A percentile compares a stretch with the other conserved stretches of the same genome.
phyloP scores from a whole-genome alignment of 2,329 filamentous ascomycete genomes.

The Fusarium piperis region DNA sequence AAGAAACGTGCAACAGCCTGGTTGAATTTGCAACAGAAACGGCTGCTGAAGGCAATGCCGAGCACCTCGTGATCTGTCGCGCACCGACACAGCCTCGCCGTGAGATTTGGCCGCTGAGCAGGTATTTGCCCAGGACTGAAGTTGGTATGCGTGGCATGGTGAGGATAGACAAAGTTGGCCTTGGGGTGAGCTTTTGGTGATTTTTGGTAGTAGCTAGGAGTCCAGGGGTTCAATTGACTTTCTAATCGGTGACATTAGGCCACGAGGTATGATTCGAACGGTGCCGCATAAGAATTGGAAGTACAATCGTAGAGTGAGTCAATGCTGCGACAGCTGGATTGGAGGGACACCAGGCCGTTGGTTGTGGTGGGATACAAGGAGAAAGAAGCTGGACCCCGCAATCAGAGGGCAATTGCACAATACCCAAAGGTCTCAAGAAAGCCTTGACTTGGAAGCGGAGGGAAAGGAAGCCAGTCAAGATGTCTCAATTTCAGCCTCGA shows the following conservation, averaged over 20 bases:
- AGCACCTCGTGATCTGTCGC: constrained; percentile 24
- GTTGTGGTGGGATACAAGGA: constrained; percentile 3
- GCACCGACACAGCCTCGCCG: constrained; percentile 53
- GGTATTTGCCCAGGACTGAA: constrained; percentile 58
- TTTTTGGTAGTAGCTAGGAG: background rate
- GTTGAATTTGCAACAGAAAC: constrained; percentile 10
- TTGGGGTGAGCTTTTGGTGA: too few species aligned
- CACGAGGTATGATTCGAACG: background rate
- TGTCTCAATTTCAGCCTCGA: background rate
- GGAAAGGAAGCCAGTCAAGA: background rate
- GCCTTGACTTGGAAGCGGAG: background rate
- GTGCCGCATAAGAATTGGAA: background rate
- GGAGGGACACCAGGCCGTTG: background rate
- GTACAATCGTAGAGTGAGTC: constrained; percentile 1
- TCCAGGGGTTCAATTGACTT: background rate
- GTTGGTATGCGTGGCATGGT: constrained; percentile 58
- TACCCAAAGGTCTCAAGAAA: background rate
- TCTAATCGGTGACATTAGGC: background rate
- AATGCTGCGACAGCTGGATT: constrained; percentile 4
- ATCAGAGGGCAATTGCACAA: background rate
- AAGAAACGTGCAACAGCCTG: constrained; percentile 47
- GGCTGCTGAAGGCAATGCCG: constrained; percentile 19
- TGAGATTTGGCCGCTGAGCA: constrained; percentile 57
- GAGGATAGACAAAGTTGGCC: background rate
- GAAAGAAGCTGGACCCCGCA: background rate